Percentiles rank a stretch among this genome's conserved stretches.
Conservation (phyloP, 257 asterid genomes). For the Ilex aquifolium region DNA sequence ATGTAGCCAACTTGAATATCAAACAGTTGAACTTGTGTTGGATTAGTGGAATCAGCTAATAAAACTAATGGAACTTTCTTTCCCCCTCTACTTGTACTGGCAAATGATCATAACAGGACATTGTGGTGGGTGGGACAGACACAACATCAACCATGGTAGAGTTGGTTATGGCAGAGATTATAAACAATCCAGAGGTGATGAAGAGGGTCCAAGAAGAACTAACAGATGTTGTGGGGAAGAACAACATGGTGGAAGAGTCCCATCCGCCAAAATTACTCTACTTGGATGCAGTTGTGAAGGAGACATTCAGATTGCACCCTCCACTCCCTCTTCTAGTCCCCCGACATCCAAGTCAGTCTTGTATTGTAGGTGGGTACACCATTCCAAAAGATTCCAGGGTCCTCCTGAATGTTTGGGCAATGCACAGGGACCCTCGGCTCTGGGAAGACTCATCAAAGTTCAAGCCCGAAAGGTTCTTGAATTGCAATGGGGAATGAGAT, state of each 20-base stretch:
- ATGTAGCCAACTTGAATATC: no score
- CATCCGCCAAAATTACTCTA: constrained; percentile 29
- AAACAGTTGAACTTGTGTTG: no score
- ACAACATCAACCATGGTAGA: constrained; percentile 27
- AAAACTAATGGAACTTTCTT: no score
- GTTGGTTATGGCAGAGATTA: constrained; percentile 31
- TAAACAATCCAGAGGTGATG: constrained; percentile 19
- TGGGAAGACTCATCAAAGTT: constrained; percentile 43
- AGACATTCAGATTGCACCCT: constrained; percentile 37
- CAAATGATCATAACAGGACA: not conserved
- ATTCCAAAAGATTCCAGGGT: constrained; percentile 30
- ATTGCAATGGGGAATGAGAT: constrained; percentile 10
- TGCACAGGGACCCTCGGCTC: constrained; percentile 28
- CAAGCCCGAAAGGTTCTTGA: constrained; percentile 38
- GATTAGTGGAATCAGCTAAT: no score
- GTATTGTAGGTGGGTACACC: constrained; percentile 24
- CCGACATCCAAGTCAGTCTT: constrained; percentile 14
- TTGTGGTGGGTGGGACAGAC: constrained; percentile 32
- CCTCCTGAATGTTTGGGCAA: constrained; percentile 28
- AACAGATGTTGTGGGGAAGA: constrained; percentile 22
- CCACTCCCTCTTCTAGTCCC: constrained; percentile 32
- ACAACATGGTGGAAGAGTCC: constrained; percentile 32
- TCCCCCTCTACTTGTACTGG: not conserved
- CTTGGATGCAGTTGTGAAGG: constrained; percentile 32
- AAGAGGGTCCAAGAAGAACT: constrained; percentile 30